Evolutionary conservation across 1,139 yeast genomes (phyloP).

Genomic region (Diutina sp.): DNA sequence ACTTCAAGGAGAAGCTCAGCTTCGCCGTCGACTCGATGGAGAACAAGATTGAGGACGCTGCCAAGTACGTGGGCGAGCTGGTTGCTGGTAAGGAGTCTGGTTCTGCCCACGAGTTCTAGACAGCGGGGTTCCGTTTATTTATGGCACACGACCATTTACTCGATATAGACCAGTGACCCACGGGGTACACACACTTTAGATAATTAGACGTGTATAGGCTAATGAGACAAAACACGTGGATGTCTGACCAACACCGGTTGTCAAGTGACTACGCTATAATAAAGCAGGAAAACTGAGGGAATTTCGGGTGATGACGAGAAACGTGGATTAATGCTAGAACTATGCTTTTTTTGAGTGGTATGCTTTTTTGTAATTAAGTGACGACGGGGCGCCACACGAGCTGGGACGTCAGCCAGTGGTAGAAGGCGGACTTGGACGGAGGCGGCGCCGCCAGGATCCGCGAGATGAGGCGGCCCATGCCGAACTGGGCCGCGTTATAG

Average conservation of each 20-base stretch:
- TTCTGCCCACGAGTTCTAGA: neutral
- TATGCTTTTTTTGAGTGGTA: no score
- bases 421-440: neutral
- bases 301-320: no score
- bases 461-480: neutral
- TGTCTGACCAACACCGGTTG: neutral
- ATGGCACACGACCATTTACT: neutral
- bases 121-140: no score
- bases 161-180: neutral
- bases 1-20: neutral
- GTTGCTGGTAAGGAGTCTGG: constrained; percentile 1
- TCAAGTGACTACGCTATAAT: neutral
- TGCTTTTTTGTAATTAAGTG: neutral
- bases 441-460: neutral
- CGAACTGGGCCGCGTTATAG: neutral
- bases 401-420: neutral
- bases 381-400: neutral
- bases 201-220: neutral
- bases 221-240: neutral
- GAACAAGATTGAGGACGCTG: constrained; percentile 1
- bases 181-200: neutral
- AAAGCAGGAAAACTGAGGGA: no score
- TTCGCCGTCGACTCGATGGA: neutral
- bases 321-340: neutral
- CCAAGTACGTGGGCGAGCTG: neutral